Evolutionary conservation across 2,329 filamentous ascomycete species (phyloP).

Genomic region (Colletotrichum sojae): DNA sequence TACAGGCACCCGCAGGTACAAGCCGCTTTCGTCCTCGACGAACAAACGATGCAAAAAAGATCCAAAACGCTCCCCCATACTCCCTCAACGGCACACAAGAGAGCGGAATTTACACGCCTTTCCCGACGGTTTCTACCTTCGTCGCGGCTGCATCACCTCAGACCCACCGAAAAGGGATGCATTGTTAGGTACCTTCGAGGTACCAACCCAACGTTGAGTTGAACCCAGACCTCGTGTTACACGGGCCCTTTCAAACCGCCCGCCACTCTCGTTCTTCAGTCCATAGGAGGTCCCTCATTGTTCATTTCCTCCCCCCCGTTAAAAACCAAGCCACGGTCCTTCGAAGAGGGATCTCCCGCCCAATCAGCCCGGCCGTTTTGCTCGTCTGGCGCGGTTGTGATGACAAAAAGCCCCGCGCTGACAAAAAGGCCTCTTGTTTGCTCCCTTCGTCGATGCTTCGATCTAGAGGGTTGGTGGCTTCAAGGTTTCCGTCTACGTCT

Average conservation of each 20-base stretch:
- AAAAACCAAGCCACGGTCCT: slow-evolving; percentile 10
- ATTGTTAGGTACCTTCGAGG: background rate
- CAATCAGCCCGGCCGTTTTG: background rate
- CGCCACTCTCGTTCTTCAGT: slow-evolving; percentile 10
- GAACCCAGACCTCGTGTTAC: slow-evolving; percentile 6
- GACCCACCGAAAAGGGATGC: slow-evolving; percentile 1
- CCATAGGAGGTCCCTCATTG: slow-evolving; percentile 8
- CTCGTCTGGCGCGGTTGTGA: background rate
- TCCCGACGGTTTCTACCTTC: background rate
- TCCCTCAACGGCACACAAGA: slow-evolving; percentile 4
- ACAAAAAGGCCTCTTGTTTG: background rate
- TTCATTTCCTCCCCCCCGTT: background rate
- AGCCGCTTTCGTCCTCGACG: background rate
- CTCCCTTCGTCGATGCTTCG: background rate
- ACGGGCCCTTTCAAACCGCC: background rate
- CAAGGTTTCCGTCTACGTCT: background rate
- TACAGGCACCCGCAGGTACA: slow-evolving; percentile 15
- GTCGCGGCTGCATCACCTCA: slow-evolving; percentile 2
- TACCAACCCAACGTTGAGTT: background rate
- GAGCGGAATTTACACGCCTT: background rate
- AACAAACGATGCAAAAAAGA: slow-evolving; percentile 9
- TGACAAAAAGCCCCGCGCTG: background rate
- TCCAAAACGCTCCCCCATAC: background rate
- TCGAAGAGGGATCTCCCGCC: background rate
- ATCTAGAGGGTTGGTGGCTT: slow-evolving; percentile 11